These are phyloP conservation scores for Aspergillus carlsbadensis DNA, from an alignment of 495 filamentous ascomycete species.

Conservation along the genomic window DNA sequence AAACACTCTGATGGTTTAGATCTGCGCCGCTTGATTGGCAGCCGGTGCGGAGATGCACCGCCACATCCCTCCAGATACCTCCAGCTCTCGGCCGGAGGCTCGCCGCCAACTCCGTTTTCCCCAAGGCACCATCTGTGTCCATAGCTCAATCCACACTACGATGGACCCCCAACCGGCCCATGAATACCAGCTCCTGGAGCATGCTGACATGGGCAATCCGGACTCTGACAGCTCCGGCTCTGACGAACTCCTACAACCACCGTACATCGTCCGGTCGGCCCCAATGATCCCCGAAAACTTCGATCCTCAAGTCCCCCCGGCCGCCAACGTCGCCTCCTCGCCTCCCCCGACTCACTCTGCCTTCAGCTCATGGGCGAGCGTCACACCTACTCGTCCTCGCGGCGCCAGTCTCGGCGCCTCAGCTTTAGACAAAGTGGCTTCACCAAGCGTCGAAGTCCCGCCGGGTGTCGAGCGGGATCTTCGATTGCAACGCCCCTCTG, in stretches of 20 bases:
- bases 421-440: conserved; percentile 29
- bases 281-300: conserved; percentile 38
- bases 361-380: conserved; percentile 43
- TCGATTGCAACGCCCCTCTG: conserved; percentile 56
- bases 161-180: conserved; percentile 26
- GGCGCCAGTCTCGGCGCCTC: conserved; percentile 40
- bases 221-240: conserved; percentile 67
- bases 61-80: not conserved
- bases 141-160: conserved; percentile 14
- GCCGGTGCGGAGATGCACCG: conserved; percentile 2
- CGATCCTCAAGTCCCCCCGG: conserved; percentile 38
- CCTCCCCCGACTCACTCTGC: conserved; percentile 41
- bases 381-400: conserved; percentile 35
- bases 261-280: conserved; percentile 43
- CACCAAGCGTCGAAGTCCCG: conserved; percentile 24
- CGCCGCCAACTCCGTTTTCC: not conserved
- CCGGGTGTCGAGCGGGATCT: conserved; percentile 27
- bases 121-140: conserved; percentile 9
- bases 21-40: not conserved
- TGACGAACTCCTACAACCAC: conserved; percentile 51
- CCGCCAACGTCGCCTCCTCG: conserved; percentile 43
- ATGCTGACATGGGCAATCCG: conserved; percentile 51
- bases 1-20: no score
- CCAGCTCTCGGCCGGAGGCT: not conserved
- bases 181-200: conserved; percentile 47